Percentiles rank a stretch among this genome's conserved stretches.
Evolutionary conservation across 306 rosid species (phyloP).

Genomic region (Inga oerstediana): DNA sequence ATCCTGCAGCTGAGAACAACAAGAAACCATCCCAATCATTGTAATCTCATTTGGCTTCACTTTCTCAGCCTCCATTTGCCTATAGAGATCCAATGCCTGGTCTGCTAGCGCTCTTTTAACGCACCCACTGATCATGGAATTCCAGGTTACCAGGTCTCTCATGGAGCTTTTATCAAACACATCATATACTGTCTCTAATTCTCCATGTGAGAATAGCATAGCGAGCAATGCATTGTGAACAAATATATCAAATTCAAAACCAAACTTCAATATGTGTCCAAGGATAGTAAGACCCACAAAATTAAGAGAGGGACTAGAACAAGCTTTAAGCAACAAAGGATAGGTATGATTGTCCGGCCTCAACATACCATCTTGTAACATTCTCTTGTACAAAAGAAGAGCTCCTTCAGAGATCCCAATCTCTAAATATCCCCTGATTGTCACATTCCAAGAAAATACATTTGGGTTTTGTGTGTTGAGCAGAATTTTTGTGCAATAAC

Average conservation of each 20-base stretch:
- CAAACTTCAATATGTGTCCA: slow-evolving; percentile 68
- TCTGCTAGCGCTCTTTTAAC: slow-evolving; percentile 61
- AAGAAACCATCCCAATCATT: slow-evolving; percentile 74
- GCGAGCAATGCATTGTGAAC: slow-evolving; percentile 71
- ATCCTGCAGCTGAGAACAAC: slow-evolving; percentile 74
- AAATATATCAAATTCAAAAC: slow-evolving; percentile 58
- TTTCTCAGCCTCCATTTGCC: slow-evolving; percentile 56
- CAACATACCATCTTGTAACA: slow-evolving; percentile 51
- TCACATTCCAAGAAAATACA: slow-evolving; percentile 75
- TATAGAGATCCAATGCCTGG: slow-evolving; percentile 55
- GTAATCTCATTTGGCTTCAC: slow-evolving; percentile 77
- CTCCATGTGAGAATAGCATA: slow-evolving; percentile 63
- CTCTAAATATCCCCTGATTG: slow-evolving; percentile 68
- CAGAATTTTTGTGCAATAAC: slow-evolving; percentile 56
- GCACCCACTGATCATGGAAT: slow-evolving; percentile 78
- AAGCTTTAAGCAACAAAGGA: slow-evolving; percentile 68
- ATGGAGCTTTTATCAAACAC: slow-evolving; percentile 60
- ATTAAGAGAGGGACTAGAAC: slow-evolving; percentile 50
- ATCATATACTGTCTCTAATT: slow-evolving; percentile 51
- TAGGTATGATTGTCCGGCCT: slow-evolving; percentile 72
- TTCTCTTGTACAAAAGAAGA: slow-evolving; percentile 52
- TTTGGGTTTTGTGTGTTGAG: slow-evolving; percentile 39
- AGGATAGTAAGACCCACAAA: slow-evolving; percentile 54
- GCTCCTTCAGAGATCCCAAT: slow-evolving; percentile 52
- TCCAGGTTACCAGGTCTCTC: slow-evolving; percentile 88